Evolutionary conservation across 495 filamentous ascomycete genomes (phyloP).

Genomic region (Penicillium ochrochloron): DNA sequence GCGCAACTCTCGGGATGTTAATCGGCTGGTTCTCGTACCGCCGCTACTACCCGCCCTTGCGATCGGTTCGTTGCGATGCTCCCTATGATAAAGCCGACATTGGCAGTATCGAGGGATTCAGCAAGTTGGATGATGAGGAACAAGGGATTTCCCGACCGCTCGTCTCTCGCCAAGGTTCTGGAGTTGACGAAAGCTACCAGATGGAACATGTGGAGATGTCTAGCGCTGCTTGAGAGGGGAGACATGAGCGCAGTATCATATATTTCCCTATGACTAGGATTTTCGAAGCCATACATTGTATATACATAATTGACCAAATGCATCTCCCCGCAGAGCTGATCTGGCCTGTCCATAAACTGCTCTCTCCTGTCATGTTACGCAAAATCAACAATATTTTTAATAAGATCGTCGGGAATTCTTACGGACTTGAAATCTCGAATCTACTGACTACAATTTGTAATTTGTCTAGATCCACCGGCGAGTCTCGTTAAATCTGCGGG

Average conservation of each 20-base stretch:
- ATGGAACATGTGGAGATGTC: constrained; percentile 25
- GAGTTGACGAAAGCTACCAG: constrained; percentile 33
- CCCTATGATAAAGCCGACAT: constrained; percentile 56
- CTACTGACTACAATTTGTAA: too few relatives aligned
- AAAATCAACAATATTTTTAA: too few relatives aligned
- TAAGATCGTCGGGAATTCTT: too few relatives aligned
- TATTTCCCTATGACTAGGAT: not conserved
- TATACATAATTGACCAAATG: not conserved
- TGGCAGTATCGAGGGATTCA: constrained; percentile 41
- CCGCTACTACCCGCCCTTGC: constrained; percentile 64
- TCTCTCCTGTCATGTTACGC: too few relatives aligned
- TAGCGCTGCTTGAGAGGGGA: not conserved
- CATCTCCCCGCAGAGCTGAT: too few relatives aligned
- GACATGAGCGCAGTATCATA: not conserved
- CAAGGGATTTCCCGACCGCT: constrained; percentile 31
- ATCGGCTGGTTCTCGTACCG: constrained; percentile 85
- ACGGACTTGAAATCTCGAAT: too few relatives aligned
- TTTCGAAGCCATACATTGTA: not conserved
- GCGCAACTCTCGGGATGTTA: constrained; percentile 71
- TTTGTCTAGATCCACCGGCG: not conserved
- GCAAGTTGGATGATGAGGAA: constrained; percentile 56
- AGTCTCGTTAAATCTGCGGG: not conserved
- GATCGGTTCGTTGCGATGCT: constrained; percentile 53
- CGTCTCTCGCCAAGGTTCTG: constrained; percentile 18
- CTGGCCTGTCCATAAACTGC: too few relatives aligned